Percentiles rank a stretch among this genome's conserved stretches.
phyloP scores from a whole-genome alignment of 305 asterid genomes.

The Solanum aculeatissimum region DNA sequence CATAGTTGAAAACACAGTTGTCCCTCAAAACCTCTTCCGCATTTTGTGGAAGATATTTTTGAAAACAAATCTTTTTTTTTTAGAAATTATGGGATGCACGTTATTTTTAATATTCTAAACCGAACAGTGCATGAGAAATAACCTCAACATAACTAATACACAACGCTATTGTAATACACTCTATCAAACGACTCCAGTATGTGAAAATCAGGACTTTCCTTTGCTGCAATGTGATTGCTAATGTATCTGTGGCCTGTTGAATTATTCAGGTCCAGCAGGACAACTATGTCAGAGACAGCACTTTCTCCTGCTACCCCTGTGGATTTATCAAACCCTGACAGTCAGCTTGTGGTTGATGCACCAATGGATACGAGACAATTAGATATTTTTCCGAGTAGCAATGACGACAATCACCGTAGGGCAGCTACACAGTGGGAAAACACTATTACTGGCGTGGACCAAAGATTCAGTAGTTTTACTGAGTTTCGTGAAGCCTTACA shows the following conservation, averaged over 20 bases:
- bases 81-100: too few species aligned
- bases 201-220: not conserved
- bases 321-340: conserved; percentile 49
- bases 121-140: not conserved
- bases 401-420: conserved; percentile 60
- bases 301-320: conserved; percentile 43
- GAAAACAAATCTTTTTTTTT: too few species aligned
- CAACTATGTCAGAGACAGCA: conserved; percentile 52
- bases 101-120: too few species aligned
- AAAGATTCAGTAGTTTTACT: conserved; percentile 82
- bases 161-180: not conserved
- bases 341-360: conserved; percentile 43
- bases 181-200: not conserved
- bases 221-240: not conserved
- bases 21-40: too few species aligned
- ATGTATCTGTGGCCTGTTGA: conserved; percentile 9
- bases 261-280: conserved; percentile 65
- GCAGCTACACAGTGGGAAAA: conserved; percentile 97
- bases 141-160: not conserved
- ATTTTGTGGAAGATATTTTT: too few species aligned
- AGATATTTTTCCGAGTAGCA: conserved; percentile 22
- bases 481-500: conserved; percentile 97
- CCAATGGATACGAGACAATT: conserved; percentile 36
- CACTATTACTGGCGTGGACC: conserved; percentile 92
- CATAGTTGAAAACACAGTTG: too few species aligned